A percentile compares a stretch with the other conserved stretches of the same genome.
Evolutionary conservation across 768 basidiomycete species (phyloP).

Genomic region (Amanita rubescens): DNA sequence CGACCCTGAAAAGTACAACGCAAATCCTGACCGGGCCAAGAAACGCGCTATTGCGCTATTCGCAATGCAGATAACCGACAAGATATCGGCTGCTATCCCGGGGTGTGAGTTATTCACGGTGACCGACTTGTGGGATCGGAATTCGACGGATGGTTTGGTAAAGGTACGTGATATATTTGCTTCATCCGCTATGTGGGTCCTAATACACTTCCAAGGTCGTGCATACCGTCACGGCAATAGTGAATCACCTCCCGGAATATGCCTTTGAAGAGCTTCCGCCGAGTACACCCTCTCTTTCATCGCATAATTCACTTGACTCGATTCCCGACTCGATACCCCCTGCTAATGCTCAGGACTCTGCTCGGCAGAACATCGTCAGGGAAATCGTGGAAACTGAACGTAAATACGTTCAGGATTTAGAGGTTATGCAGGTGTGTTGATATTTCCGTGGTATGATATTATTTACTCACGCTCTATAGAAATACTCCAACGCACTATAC

Average conservation of each 20-base stretch:
- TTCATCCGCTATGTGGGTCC: slow-evolving; percentile 5
- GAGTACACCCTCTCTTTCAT: slow-evolving; percentile 46
- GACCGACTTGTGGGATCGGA: slow-evolving; percentile 83
- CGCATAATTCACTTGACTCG: slow-evolving; percentile 57
- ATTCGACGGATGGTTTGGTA: slow-evolving; percentile 90
- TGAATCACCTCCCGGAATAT: slow-evolving; percentile 64
- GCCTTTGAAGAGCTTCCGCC: slow-evolving; percentile 58
- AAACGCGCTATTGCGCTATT: slow-evolving; percentile 90
- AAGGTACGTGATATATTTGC: slow-evolving; percentile 51
- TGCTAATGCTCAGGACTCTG: slow-evolving; percentile 53
- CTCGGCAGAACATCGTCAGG: slow-evolving; percentile 69
- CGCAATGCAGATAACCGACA: slow-evolving; percentile 76
- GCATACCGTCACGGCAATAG: slow-evolving; percentile 79
- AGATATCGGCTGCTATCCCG: slow-evolving; percentile 50
- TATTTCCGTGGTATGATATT: slow-evolving; percentile 8
- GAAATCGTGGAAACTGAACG: slow-evolving; percentile 95
- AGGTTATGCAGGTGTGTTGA: slow-evolving; percentile 82
- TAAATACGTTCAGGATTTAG: slow-evolving; percentile 94
- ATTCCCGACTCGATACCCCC: slow-evolving; percentile 39
- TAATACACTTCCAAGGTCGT: slow-evolving; percentile 53
- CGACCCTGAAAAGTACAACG: slow-evolving; percentile 55
- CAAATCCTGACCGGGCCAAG: slow-evolving; percentile 73
- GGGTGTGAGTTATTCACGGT: slow-evolving; percentile 83
- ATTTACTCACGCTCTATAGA: slow-evolving; percentile 38
- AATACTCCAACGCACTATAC: slow-evolving; percentile 81